Conservation (phyloP, 805 yeast species). For the Metschnikowia lunata region DNA sequence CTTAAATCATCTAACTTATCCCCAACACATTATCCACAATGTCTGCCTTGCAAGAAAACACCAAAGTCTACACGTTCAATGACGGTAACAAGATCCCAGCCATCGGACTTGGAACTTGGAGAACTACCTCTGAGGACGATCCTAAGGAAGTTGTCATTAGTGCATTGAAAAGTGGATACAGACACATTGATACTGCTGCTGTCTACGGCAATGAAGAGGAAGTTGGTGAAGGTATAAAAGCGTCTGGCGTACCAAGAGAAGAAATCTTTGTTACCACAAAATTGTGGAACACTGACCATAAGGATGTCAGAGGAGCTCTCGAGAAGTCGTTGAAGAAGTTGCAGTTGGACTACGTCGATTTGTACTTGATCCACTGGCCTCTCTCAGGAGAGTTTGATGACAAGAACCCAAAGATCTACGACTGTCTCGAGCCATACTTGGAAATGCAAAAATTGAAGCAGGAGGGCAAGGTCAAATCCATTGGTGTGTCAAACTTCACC, state of each 20-base stretch:
- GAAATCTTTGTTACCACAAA: conserved; percentile 71
- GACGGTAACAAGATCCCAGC: conserved; percentile 15
- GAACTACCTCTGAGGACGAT: conserved; percentile 45
- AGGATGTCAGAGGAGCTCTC: conserved; percentile 51
- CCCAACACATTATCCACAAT: neutral
- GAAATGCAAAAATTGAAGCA: conserved; percentile 51
- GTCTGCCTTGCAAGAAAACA: conserved; percentile 11
- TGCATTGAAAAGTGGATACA: conserved; percentile 45
- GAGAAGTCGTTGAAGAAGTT: conserved; percentile 57
- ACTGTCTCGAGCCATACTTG: conserved; percentile 32
- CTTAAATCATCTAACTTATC: no score
- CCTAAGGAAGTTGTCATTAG: conserved; percentile 53
- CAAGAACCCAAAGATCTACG: conserved; percentile 25
- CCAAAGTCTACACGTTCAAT: conserved; percentile 10
- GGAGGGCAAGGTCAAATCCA: conserved; percentile 45
- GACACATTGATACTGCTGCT: conserved; percentile 18
- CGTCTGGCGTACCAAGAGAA: conserved; percentile 42
- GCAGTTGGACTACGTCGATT: conserved; percentile 62
- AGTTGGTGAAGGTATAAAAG: conserved; percentile 16
- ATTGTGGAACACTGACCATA: conserved; percentile 57
- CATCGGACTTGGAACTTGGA: conserved; percentile 48
- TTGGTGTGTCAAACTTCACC: conserved; percentile 53
- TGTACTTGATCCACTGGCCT: conserved; percentile 63
- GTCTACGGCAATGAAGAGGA: conserved; percentile 14
- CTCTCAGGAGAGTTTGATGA: conserved; percentile 27